Base-by-base conservation (phyloP, 1,139 yeast genomes). In the Arxiozyma slooffiae region DNA sequence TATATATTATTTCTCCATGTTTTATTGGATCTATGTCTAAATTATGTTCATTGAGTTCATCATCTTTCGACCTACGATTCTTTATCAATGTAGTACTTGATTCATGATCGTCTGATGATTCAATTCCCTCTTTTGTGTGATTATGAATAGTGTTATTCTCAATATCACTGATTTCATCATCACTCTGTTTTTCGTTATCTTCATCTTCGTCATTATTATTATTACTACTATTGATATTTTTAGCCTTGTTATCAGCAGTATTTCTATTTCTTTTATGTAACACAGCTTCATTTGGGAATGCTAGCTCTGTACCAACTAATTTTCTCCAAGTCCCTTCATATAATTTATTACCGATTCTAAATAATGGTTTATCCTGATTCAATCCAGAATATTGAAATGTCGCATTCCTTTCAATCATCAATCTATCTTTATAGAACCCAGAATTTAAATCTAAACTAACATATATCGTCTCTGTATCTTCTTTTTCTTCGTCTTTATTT, bases 221-320 rank as follows among this genome's bases (percentile, higher is more conserved):
- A 30, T n/a, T 14, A 30, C n/a, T 16, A 30, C 46, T 48, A 34
- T 43, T 41, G 16, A 41, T 43, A 14, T 23, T 43, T 20, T 48
- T 24, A 6, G 7, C 7, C 4, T 17, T 49, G 21, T 38, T 36
- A 14, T 44, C 40, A 9, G n/a, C 20, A 24, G 41, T 7, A 21
- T 42, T 26, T 18, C 44, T 47, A 14, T 20, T 46, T 39, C 55
- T 56, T 40, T 54, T 57, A 34, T 56, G 52, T 21, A 55, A 26
- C 3, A 53, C 50, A 7, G 67, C 62, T 23, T 61, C 63, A 43
- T 67, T 65, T 7, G 69, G 69, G 47, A 70, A 64, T 1, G 70
- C 72, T 54, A 92, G 69, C 60, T 90, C 97, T 0, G 95, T 85
- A 0, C 98, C 98, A 1, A 87, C 82, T 14, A 87, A 68, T 53